Conservation (phyloP, 2,329 filamentous ascomycete species). For the Metarhizium humberi region DNA sequence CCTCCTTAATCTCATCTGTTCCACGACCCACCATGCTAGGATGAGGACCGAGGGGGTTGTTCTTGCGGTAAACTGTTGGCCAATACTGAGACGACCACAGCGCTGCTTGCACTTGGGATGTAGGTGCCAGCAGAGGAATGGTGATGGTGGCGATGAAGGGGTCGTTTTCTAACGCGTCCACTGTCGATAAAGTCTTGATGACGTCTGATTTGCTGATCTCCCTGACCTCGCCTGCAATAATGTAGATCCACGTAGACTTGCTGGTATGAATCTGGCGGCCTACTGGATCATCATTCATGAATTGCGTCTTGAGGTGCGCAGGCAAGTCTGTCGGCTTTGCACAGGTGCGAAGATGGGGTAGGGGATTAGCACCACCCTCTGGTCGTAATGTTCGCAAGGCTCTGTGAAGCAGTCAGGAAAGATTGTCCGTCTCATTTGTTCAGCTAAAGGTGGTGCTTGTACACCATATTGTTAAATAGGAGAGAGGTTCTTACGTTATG, state of each 20-base stretch:
- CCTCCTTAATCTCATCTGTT: conserved; percentile 56
- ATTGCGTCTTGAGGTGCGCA: conserved; percentile 50
- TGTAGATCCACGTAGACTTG: conserved; percentile 52
- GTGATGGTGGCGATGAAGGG: conserved; percentile 54
- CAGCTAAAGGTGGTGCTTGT: background rate
- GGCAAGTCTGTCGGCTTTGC: conserved; percentile 63
- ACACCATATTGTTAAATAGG: background rate
- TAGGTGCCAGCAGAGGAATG: conserved; percentile 65
- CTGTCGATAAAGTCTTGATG: conserved; percentile 30
- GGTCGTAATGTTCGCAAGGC: conserved; percentile 47
- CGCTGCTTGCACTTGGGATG: conserved; percentile 64
- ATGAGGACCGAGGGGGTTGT: conserved; percentile 78
- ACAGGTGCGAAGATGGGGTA: conserved; percentile 66
- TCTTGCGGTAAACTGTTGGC: conserved; percentile 80
- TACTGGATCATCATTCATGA: conserved; percentile 47
- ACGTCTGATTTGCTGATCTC: conserved; percentile 47
- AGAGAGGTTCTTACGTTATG: conserved; percentile 50
- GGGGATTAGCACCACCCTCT: conserved; percentile 53
- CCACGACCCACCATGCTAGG: conserved; percentile 63
- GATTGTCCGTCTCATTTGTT: background rate
- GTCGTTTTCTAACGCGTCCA: conserved; percentile 42
- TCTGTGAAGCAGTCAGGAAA: conserved; percentile 24
- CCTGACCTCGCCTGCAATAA: conserved; percentile 42
- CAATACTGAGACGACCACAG: conserved; percentile 70
- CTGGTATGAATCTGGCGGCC: conserved; percentile 49